Evolutionary conservation across 108 stramenopile species (phyloP).

Genomic region (Cyclotella sp.): DNA sequence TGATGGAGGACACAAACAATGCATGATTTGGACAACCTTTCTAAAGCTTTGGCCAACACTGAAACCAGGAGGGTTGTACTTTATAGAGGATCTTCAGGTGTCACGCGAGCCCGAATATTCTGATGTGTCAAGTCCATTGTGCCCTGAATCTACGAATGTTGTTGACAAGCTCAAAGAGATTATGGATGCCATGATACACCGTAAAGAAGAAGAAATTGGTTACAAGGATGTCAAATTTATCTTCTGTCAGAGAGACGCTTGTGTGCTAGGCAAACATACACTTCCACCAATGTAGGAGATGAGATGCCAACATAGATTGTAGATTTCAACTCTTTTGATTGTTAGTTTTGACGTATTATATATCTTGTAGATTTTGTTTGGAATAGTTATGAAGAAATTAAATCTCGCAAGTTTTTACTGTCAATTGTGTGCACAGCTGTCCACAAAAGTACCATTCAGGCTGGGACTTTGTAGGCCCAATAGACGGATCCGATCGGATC

Average conservation of each 20-base stretch:
- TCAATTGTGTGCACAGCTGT: too few relatives aligned
- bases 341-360: too few relatives aligned
- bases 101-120: not conserved
- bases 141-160: not conserved
- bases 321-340: too few relatives aligned
- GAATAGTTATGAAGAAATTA: too few relatives aligned
- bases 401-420: too few relatives aligned
- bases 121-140: not conserved
- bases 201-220: not conserved
- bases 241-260: slow-evolving; percentile 20
- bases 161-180: slow-evolving; percentile 4
- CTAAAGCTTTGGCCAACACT: slow-evolving; percentile 29
- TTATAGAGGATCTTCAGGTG: slow-evolving; percentile 41
- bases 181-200: not conserved
- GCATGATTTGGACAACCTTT: slow-evolving; percentile 31
- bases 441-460: too few relatives aligned
- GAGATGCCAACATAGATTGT: too few relatives aligned
- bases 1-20: slow-evolving; percentile 40
- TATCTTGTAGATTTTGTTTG: too few relatives aligned
- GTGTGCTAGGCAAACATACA: slow-evolving; percentile 14
- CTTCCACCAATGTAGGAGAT: too few relatives aligned
- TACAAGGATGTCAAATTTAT: slow-evolving; percentile 13
- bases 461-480: too few relatives aligned
- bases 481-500: too few relatives aligned
- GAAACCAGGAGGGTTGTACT: slow-evolving; percentile 24